These are phyloP conservation scores for Calocybe cyanea DNA, from an alignment of 768 basidiomycete species.

Conservation along the genomic window DNA sequence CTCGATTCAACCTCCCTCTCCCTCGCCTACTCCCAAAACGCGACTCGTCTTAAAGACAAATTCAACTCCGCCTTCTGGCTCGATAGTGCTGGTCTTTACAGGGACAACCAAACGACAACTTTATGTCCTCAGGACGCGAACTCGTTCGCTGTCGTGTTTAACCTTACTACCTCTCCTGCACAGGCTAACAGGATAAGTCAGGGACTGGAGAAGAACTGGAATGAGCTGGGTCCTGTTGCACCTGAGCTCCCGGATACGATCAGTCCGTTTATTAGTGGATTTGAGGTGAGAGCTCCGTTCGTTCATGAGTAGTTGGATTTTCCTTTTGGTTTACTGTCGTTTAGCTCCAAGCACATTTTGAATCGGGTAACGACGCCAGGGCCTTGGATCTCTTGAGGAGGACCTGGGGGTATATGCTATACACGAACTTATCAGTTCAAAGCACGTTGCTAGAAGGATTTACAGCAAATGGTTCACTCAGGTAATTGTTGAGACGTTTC, in stretches of 20 bases:
- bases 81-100: slow-evolving; percentile 42
- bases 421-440: slow-evolving; percentile 50
- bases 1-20: slow-evolving; percentile 32
- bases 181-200: slow-evolving; percentile 41
- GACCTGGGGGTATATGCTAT: slow-evolving; percentile 61
- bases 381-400: slow-evolving; percentile 51
- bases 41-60: slow-evolving; percentile 40
- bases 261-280: slow-evolving; percentile 54
- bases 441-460: slow-evolving; percentile 58
- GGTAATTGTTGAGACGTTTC: slow-evolving; percentile 22
- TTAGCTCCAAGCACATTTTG: slow-evolving; percentile 58
- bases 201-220: slow-evolving; percentile 50
- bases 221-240: slow-evolving; percentile 44
- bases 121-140: slow-evolving; percentile 57
- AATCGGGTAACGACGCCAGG: slow-evolving; percentile 43
- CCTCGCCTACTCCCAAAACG: slow-evolving; percentile 37
- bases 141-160: slow-evolving; percentile 51
- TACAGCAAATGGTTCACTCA: slow-evolving; percentile 52
- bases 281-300: no score
- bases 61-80: slow-evolving; percentile 56
- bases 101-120: slow-evolving; percentile 50
- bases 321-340: not conserved
- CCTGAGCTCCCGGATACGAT: slow-evolving; percentile 59
- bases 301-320: not conserved
- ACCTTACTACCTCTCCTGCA: slow-evolving; percentile 37